phyloP scores from a whole-genome alignment of 164 flowering plant species.

The Protea cynaroides region DNA sequence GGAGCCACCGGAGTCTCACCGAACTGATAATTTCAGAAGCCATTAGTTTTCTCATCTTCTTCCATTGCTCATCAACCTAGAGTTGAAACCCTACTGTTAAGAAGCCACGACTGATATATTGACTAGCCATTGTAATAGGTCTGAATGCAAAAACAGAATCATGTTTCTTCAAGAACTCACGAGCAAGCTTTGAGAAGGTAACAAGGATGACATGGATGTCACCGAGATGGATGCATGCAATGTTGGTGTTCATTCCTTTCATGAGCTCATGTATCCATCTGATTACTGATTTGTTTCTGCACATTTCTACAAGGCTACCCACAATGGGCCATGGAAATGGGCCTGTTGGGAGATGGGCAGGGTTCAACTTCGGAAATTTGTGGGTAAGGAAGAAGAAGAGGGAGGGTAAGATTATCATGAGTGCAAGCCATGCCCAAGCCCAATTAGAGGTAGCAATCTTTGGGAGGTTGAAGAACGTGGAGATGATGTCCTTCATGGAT shows the following conservation, averaged over 20 bases:
- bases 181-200: slow-evolving; percentile 21
- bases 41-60: slow-evolving; percentile 33
- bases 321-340: slow-evolving; percentile 28
- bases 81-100: slow-evolving; percentile 18
- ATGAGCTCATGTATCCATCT: slow-evolving; percentile 18
- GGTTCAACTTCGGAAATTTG: too few relatives aligned
- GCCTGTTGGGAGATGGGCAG: slow-evolving; percentile 29
- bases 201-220: slow-evolving; percentile 25
- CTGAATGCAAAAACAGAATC: slow-evolving; percentile 27
- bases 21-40: slow-evolving; percentile 26
- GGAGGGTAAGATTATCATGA: slow-evolving; percentile 12
- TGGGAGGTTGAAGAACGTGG: too few relatives aligned
- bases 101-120: slow-evolving; percentile 24
- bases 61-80: slow-evolving; percentile 31
- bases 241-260: slow-evolving; percentile 20
- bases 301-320: slow-evolving; percentile 18
- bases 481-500: too few relatives aligned
- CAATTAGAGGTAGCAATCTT: too few relatives aligned
- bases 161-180: slow-evolving; percentile 27
- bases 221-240: slow-evolving; percentile 22
- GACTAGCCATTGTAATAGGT: slow-evolving; percentile 23
- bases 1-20: slow-evolving; percentile 25
- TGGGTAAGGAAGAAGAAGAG: slow-evolving; percentile 10
- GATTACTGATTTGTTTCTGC: slow-evolving; percentile 18
- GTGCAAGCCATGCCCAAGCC: too few relatives aligned